phyloP scores from a whole-genome alignment of 2,329 filamentous ascomycete species.

The Fusarium fujikuroi region DNA sequence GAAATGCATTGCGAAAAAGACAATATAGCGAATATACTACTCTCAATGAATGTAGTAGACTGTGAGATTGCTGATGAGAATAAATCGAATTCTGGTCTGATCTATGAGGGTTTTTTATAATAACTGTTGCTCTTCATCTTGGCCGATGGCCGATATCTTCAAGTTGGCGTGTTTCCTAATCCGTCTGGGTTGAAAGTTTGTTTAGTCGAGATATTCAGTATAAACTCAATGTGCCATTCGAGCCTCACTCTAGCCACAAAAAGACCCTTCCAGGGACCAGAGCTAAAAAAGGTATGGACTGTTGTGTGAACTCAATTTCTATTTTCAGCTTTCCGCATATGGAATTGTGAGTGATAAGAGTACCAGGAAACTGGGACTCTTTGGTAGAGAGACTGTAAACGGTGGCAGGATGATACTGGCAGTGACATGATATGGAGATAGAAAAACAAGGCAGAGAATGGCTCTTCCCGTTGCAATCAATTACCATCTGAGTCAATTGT shows the following conservation, averaged over 20 bases:
- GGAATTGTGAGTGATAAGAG: neutral
- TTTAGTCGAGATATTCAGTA: neutral
- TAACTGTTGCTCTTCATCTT: neutral
- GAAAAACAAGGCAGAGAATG: neutral
- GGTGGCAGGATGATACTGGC: neutral
- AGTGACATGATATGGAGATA: neutral
- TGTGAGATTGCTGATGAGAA: neutral
- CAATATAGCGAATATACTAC: neutral
- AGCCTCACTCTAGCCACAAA: neutral
- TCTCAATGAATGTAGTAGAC: neutral
- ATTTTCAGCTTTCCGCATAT: neutral
- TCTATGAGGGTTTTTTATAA: slow-evolving; percentile 1
- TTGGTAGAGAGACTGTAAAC: neutral
- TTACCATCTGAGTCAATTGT: neutral
- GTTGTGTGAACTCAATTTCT: neutral
- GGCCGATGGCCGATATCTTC: neutral
- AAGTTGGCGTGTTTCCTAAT: neutral
- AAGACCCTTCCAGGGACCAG: neutral
- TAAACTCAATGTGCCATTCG: neutral
- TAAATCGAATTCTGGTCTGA: neutral
- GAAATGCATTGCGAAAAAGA: slow-evolving; percentile 3
- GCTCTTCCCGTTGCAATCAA: neutral
- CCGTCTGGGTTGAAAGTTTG: neutral
- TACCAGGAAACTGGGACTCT: neutral
- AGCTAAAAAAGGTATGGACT: neutral